A percentile compares a stretch with the other conserved stretches of the same genome.
Conservation (phyloP, 129 eudicot species). For the Helianthus annuus region HanXRQr2.0-SUNRISE NC_035435.2:175776068-175776567, state of each 20-base stretch:
- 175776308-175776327: constrained; percentile 57
- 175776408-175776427: constrained; percentile 47
- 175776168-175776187: constrained; percentile 43
- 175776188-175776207: constrained; percentile 45
- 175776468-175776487: constrained; percentile 71
- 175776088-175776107: constrained; percentile 24
- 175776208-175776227: constrained; percentile 62
- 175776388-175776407: constrained; percentile 48
- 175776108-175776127: constrained; percentile 31
- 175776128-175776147: constrained; percentile 40
- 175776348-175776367: constrained; percentile 56
- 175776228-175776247: constrained; percentile 45
- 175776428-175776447: constrained; percentile 39
- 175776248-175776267: constrained; percentile 48
- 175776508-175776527: constrained; percentile 20
- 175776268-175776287: constrained; percentile 28
- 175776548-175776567: neutral
- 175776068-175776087: constrained; percentile 25
- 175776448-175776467: constrained; percentile 68
- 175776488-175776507: constrained; percentile 45
- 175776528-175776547: constrained; percentile 1
- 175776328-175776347: constrained; percentile 97
- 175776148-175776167: constrained; percentile 30
- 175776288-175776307: constrained; percentile 59
- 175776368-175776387: constrained; percentile 43